Percentiles rank a stretch among this genome's conserved stretches.
Evolutionary conservation across 1,284 basidiomycete species (phyloP).

Genomic region (Tausonia pullulans): DNA sequence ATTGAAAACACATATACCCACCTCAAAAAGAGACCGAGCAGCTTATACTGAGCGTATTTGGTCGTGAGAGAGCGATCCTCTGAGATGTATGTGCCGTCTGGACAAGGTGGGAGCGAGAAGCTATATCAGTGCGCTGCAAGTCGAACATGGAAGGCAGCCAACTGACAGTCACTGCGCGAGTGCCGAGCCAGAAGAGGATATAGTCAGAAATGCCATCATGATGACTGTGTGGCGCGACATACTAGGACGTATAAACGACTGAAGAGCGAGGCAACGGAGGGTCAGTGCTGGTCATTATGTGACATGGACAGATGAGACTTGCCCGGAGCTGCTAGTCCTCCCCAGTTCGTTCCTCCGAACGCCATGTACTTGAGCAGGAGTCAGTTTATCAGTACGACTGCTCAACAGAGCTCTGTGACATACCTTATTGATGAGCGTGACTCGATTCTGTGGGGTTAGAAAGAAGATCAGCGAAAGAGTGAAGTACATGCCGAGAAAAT

Average conservation of each 20-base stretch:
- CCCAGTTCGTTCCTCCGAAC: slow-evolving; percentile 1
- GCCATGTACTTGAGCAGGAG: background rate
- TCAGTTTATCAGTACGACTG: background rate
- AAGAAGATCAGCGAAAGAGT: background rate
- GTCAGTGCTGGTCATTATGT: too few species aligned
- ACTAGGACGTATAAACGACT: slow-evolving; percentile 22
- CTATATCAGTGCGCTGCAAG: background rate
- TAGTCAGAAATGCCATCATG: background rate
- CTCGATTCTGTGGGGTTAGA: background rate
- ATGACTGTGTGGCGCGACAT: background rate
- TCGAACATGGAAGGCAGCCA: background rate
- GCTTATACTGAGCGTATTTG: slow-evolving; percentile 22
- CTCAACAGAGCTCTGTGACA: too few species aligned
- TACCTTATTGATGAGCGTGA: slow-evolving; percentile 17
- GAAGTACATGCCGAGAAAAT: background rate
- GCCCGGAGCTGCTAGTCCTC: background rate
- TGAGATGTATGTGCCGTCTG: slow-evolving; percentile 3
- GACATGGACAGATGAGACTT: too few species aligned
- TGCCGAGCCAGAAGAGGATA: background rate
- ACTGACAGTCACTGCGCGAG: background rate
- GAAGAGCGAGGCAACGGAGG: too few species aligned
- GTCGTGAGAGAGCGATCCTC: slow-evolving; percentile 17
- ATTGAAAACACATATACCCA: too few species aligned
- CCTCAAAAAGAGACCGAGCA: slow-evolving; percentile 20
- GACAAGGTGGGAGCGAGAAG: background rate